Base-by-base conservation (phyloP, 108 stramenopile species). In the Epipyxis sp. region DNA sequence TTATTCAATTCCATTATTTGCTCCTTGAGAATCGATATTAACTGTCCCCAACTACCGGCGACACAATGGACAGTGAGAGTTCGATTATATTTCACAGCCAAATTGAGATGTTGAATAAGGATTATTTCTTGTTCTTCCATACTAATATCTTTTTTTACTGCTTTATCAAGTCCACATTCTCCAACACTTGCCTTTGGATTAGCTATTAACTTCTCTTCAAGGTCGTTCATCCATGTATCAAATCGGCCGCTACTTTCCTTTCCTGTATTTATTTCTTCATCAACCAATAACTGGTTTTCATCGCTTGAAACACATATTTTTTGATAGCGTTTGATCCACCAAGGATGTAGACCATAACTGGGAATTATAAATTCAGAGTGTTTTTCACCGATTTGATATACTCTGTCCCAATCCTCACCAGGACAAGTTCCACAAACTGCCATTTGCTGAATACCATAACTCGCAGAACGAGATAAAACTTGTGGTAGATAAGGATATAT, bases 161-260 rank as follows among this genome's bases (percentile, higher is more conserved):
- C 6, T 3, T 39, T 6, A 74, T 74, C 71, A 27, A 74, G 6
- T 46, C 71, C 71, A 37, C 71, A 74, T 57, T 74, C 71, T 42
- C 71, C 71, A 37, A 74, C 71, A 32, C 35, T 10, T 6, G 71
- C 71, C 50, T 46, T 29, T 57, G 71, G 71, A 65, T 65, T 29
- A 25, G 30, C 30, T 6, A 10, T 29, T 10, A 65, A 37, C 61
- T 32, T 65, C 6, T 32, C 6, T 25, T 65, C 61, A 35, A 35
- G 34, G 25, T 32, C 30, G 25, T 16, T 6, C 34, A 37, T 32
- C 34, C 34, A 50, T 50, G 46, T 20, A 13, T 50, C 46, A 50
- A 13, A 50, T 13, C 20, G 13, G 20, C 46, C 20, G 46, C 6
- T 50, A 50, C 13, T 50, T 20, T 50, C 20, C 46, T 6, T 20